Base-by-base conservation (phyloP, 179 eudicot species). In the Spinacia oleracea region DNA sequence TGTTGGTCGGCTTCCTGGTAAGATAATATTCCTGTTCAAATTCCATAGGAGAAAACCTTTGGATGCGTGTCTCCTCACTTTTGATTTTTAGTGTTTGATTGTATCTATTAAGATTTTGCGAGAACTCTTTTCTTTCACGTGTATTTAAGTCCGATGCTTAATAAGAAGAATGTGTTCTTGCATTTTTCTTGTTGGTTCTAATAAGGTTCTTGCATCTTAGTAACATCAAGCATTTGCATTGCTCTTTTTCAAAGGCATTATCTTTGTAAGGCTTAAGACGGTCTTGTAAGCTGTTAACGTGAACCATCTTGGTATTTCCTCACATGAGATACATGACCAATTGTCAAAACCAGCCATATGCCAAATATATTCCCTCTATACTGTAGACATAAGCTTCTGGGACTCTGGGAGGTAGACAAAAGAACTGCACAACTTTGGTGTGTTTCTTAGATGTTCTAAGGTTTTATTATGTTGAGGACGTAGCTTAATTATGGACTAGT, bases 1-100 rank as follows among this genome's bases (percentile, higher is more conserved):
- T 55, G 83, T 94, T 83, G 94, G 92, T 59, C 91, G 97, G 67
- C 89, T 94, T 76, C 88, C 92, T 73, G 97, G 98, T 93, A 75
- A 88, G 85, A 32, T 77, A 25, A 48, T 72, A 40, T 27, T 46
- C 51, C 5, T 46, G 35, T 48, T 7, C 65, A 11, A 46, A 1
- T 35, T 20, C 9, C 35, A 31, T 9, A 14, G 31, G 62, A 70
- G 62, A n/a, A 34, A 29, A 51, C 25, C 16, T 12, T 32, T 23
- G 8, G 2, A 32, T 6, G 3, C 20, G 9, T 62, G 21, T 64
- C 21, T 51, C 38, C 45, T 58, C 35, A n/a, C n/a, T 25, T 5
- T 45, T 29, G 42, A 46, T 67, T 67, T 67, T 67, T 51, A 23
- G 4, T 1, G 38, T 27, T 38, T 50, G 23, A 29, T 27, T 15